Percentiles rank a stretch among this genome's conserved stretches.
phyloP scores from a whole-genome alignment of 2,329 filamentous ascomycete genomes.

The Colletotrichum musae region DNA sequence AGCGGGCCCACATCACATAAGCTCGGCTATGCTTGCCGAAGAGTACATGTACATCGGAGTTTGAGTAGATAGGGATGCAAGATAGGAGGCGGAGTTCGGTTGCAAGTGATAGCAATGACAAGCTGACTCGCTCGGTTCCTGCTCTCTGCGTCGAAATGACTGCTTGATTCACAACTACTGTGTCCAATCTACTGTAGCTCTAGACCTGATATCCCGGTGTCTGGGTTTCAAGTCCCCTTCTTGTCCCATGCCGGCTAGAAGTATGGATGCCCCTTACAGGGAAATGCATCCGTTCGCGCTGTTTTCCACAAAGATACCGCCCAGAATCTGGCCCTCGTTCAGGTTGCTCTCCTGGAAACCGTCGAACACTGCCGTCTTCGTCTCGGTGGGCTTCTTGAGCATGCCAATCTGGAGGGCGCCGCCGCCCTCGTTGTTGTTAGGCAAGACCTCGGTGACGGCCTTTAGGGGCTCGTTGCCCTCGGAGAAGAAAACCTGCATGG shows the following conservation, averaged over 20 bases:
- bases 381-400: conserved; percentile 70
- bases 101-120: no score
- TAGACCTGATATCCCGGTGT: no score
- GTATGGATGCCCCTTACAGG: neutral
- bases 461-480: conserved; percentile 59
- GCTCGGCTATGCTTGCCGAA: no score
- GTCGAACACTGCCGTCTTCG: conserved; percentile 60
- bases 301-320: conserved; percentile 67
- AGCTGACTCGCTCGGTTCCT: no score
- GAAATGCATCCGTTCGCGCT: conserved; percentile 48
- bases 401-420: conserved; percentile 75
- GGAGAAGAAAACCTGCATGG: conserved; percentile 71
- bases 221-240: neutral
- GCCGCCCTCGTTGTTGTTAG: conserved; percentile 68
- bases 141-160: no score
- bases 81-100: no score
- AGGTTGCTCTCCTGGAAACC: conserved; percentile 64
- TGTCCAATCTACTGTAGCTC: no score
- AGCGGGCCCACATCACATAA: neutral
- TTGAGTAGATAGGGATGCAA: no score
- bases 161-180: no score
- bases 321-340: conserved; percentile 66
- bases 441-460: conserved; percentile 59
- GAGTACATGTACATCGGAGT: no score
- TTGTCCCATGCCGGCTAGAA: neutral